These are phyloP conservation scores for Sclerotinia subarctica DNA, from an alignment of 2,329 filamentous ascomycete species.

Conservation along the genomic window DNA sequence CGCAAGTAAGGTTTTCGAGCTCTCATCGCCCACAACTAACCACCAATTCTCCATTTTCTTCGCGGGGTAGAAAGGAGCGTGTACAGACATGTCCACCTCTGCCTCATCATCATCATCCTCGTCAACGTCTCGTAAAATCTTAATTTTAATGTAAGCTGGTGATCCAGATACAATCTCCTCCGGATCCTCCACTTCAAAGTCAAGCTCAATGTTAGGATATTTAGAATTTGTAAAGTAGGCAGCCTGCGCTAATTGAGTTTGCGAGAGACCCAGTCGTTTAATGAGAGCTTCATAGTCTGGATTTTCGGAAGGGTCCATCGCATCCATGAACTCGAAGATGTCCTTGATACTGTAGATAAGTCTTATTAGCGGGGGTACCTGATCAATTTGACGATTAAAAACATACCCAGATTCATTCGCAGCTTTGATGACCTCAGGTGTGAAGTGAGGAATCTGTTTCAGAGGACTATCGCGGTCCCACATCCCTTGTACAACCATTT, in stretches of 20 bases:
- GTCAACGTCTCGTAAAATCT: constrained; percentile 76
- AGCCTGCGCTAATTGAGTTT: constrained; percentile 81
- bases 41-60: constrained; percentile 99
- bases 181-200: constrained; percentile 79
- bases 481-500: constrained; percentile 99
- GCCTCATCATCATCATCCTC: constrained; percentile 65
- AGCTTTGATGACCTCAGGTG: constrained; percentile 75
- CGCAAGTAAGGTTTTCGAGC: constrained; percentile 78
- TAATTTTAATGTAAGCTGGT: constrained; percentile 78
- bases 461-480: constrained; percentile 97
- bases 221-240: constrained; percentile 94
- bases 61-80: constrained; percentile 89
- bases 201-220: constrained; percentile 91
- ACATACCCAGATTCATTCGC: constrained; percentile 74
- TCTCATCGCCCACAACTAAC: constrained; percentile 92
- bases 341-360: constrained; percentile 68
- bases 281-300: constrained; percentile 74
- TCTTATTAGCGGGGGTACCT: constrained; percentile 37
- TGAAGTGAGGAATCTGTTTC: constrained; percentile 97
- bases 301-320: constrained; percentile 95
- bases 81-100: constrained; percentile 77
- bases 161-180: constrained; percentile 77
- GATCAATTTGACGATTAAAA: neutral
- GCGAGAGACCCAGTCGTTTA: constrained; percentile 72
- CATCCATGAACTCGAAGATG: constrained; percentile 97